phyloP scores from a whole-genome alignment of 108 stramenopile genomes.

The Heterococcus sp. region DNA sequence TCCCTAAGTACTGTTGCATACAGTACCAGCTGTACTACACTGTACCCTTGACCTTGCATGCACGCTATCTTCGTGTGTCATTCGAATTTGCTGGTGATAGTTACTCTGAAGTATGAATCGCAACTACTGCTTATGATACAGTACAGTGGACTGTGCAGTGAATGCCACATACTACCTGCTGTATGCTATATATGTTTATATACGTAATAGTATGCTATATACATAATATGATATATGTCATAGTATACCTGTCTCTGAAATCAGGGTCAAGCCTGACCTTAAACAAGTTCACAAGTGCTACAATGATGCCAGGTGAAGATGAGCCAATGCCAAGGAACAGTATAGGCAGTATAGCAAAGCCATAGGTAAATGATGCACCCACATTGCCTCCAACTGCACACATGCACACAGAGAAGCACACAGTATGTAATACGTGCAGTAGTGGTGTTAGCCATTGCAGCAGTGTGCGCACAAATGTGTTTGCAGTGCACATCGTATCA shows the following conservation, averaged over 20 bases:
- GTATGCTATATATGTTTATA: conserved; percentile 12
- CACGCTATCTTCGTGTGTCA: background rate
- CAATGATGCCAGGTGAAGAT: conserved; percentile 41
- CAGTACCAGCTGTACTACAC: too few relatives aligned
- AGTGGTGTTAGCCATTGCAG: too few relatives aligned
- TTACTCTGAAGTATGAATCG: background rate
- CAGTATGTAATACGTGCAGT: too few relatives aligned
- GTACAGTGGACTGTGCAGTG: conserved; percentile 4
- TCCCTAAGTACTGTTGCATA: too few relatives aligned
- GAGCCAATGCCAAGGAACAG: conserved; percentile 37
- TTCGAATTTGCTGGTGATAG: background rate
- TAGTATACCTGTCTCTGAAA: conserved; percentile 26
- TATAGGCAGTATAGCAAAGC: conserved; percentile 37
- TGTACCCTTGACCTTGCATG: background rate
- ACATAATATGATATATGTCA: conserved; percentile 21
- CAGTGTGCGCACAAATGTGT: too few relatives aligned
- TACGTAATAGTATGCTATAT: too few relatives aligned
- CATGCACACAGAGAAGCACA: too few relatives aligned
- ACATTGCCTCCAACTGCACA: conserved; percentile 22
- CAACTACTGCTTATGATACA: background rate
- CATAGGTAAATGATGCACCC: conserved; percentile 33
- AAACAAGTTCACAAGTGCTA: conserved; percentile 17
- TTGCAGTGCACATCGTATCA: too few relatives aligned
- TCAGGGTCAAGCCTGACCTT: conserved; percentile 6
- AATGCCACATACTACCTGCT: conserved; percentile 22